phyloP scores from a whole-genome alignment of 495 filamentous ascomycete species.

The Oidiodendron maius region DNA sequence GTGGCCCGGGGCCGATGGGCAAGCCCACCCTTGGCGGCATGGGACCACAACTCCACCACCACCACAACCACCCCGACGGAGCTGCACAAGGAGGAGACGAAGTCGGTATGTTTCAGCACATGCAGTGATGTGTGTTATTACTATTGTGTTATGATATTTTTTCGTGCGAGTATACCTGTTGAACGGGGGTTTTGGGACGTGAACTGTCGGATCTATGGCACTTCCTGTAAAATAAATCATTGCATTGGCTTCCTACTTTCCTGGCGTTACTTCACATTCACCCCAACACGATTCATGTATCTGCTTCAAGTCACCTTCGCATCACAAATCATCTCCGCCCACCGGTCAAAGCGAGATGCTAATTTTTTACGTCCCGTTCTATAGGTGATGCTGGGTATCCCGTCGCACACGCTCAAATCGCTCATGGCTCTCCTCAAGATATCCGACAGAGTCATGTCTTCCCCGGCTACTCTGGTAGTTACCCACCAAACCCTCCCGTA shows the following conservation, averaged over 20 bases:
- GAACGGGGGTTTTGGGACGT: slow-evolving; percentile 12
- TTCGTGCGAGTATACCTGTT: slow-evolving; percentile 23
- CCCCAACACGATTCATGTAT: slow-evolving; percentile 28
- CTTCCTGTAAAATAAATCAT: slow-evolving; percentile 27
- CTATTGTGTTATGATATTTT: slow-evolving; percentile 44
- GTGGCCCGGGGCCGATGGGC: slow-evolving; percentile 41
- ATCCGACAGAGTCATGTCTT: slow-evolving; percentile 76
- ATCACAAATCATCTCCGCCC: slow-evolving; percentile 26
- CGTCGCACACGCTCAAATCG: slow-evolving; percentile 56
- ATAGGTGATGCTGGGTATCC: slow-evolving; percentile 44
- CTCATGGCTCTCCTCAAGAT: slow-evolving; percentile 38
- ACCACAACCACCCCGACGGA: slow-evolving; percentile 73
- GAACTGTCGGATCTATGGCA: slow-evolving; percentile 12
- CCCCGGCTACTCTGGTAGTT: slow-evolving; percentile 61
- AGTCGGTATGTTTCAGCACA: slow-evolving; percentile 88
- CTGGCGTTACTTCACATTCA: slow-evolving; percentile 30
- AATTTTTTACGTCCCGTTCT: slow-evolving; percentile 18
- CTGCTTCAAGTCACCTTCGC: slow-evolving; percentile 25
- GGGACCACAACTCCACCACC: slow-evolving; percentile 66
- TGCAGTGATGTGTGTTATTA: slow-evolving; percentile 52
- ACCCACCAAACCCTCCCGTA: slow-evolving; percentile 38
- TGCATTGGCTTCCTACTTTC: slow-evolving; percentile 19
- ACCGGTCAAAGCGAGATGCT: slow-evolving; percentile 33
- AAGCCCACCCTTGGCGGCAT: slow-evolving; percentile 57
- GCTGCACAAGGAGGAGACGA: slow-evolving; percentile 68